Evolutionary conservation across 352 stramenopile species (phyloP), one percentile per base, ranked within the genome.

Genomic region (Discostella stelligera): DNA sequence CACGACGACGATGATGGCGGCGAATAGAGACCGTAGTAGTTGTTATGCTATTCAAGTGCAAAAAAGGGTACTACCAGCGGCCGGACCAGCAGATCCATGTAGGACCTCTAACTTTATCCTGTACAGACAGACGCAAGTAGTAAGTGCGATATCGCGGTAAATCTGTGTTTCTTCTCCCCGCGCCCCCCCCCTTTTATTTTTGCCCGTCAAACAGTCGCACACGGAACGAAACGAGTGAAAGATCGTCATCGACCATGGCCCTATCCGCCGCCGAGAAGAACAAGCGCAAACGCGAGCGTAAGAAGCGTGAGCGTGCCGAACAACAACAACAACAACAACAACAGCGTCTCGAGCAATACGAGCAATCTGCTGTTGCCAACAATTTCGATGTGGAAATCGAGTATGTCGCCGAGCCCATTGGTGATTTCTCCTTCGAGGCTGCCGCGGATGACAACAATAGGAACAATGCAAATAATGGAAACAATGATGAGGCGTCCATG

Each of bases 221-320:
- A n/a, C n/a, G n/a, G n/a, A n/a, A n/a, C n/a, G n/a, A n/a, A n/a
- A n/a, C n/a, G n/a, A n/a, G 18, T 61, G 50, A 23, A 90, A 87
- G 84, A 78, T 63, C 32, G 74, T 90, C 14, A 88, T n/a, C n/a
- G n/a, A n/a, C 27, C 27, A 32, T 32, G 27, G 27, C 27, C 2
- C 27, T 32, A 2, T 32, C 78, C 1, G 80, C 81, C 37, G 84
- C 87, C 13, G 82, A 92, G 67, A 70, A 67, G 18, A 92, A 92
- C 67, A 79, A 77, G 50, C 80, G 84, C 10, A 92, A 92, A 66
- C 84, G 87, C 27, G 80, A 91, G 49, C 82, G 83, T 63, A 91
- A 91, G 68, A 92, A 91, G 71, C 66, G 63, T 16, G 77, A 89
- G 70, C 64, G 64, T n/a, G 54, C 59, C 11, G 30, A 74, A 32